phyloP scores from a whole-genome alignment of 192 early-diverging fungal genomes.

The Backusella australiensis region DNA sequence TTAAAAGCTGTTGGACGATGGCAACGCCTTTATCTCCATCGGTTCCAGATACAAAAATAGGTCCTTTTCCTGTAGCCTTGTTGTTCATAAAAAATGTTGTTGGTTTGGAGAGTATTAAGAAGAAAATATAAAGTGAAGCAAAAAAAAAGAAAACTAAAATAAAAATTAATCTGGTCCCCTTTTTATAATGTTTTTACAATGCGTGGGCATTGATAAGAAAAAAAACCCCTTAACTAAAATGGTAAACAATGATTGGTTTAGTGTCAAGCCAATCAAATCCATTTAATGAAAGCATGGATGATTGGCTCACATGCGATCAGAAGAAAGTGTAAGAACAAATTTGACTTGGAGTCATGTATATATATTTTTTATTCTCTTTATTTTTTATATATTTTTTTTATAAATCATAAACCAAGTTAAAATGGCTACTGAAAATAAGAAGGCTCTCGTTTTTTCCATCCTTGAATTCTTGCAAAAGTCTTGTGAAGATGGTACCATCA shows the following conservation, averaged over 20 bases:
- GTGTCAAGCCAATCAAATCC: background rate
- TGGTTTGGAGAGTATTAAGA: background rate
- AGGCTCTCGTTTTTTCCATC: conserved; percentile 79
- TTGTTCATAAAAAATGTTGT: background rate
- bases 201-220: background rate
- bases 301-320: background rate
- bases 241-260: background rate
- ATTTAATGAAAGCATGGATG: background rate
- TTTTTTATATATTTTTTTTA: background rate
- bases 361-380: background rate
- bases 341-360: background rate
- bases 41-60: conserved; percentile 39
- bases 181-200: background rate
- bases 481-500: conserved; percentile 66
- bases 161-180: background rate
- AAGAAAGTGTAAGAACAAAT: background rate
- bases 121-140: background rate
- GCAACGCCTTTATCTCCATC: conserved; percentile 39
- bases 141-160: background rate
- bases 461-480: conserved; percentile 76
- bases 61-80: conserved; percentile 26
- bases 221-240: background rate
- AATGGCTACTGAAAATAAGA: conserved; percentile 58
- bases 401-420: background rate
- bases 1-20: conserved; percentile 33